Base-by-base conservation (phyloP, 306 rosid species). In the Casuarina equisetifolia region DNA sequence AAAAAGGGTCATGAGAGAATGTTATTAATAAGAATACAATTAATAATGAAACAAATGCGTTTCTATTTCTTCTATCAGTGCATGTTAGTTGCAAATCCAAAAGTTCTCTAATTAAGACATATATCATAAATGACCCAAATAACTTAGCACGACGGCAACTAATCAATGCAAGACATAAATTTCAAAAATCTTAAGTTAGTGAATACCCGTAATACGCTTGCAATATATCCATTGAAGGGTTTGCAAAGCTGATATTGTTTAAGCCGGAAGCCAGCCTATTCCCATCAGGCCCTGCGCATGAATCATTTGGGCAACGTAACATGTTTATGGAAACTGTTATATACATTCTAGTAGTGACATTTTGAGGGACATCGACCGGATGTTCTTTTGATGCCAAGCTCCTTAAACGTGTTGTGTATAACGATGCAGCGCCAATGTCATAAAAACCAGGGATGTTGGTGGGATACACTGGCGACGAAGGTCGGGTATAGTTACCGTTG, bases 121-220 rank as follows among this genome's bases (percentile, higher is more conserved):
- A 25, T 25, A 25, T 25, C 32, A 0, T 25, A 25, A 25, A 25
- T 25, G 32, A 25, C 32, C 32, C 32, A 25, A 25, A 25, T 25
- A 25, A 25, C 32, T 25, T 25, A 25, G 32, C 32, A 25, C 32
- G 32, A 25, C 32, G 32, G 32, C 32, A 25, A 25, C 32, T 62
- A 62, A 36, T 35, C 36, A 61, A 35, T 54, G 61, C 61, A 54
- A 5, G 61, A 54, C 2, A 19, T 19, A 20, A 57, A 2, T 8
- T 9, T 57, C 19, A 57, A 19, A 57, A 57, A 19, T 57, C 36
- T 4, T 43, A 13, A 13, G 45, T 4, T 3, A 63, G n/a, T 63
- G 38, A 15, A 40, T 82, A 86, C 84, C 84, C 51, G 86, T 88
- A 83, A 73, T 86, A 90, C 17, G 92, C 89, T 84, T 90, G 82